phyloP scores from a whole-genome alignment of 768 basidiomycete genomes.

The Boletus tomentosulus region DNA sequence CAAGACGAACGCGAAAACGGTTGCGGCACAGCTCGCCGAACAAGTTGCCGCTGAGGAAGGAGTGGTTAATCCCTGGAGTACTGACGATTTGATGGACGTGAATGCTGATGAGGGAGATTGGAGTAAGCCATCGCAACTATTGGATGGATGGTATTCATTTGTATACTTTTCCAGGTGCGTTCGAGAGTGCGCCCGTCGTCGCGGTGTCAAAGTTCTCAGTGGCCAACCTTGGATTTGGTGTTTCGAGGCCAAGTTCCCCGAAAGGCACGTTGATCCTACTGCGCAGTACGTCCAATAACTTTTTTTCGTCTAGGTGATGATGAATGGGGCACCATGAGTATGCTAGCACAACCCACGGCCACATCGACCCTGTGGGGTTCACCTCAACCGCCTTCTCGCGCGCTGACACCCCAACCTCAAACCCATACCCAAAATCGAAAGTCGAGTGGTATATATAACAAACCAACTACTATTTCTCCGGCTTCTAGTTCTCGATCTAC shows the following conservation, averaged over 20 bases:
- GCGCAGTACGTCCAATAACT: not conserved
- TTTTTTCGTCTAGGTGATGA: slow-evolving; percentile 4
- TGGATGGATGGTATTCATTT: not conserved
- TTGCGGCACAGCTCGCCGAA: slow-evolving; percentile 57
- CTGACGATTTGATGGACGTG: slow-evolving; percentile 85
- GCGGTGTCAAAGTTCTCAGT: slow-evolving; percentile 24
- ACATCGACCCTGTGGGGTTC: slow-evolving; percentile 16
- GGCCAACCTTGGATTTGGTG: slow-evolving; percentile 25
- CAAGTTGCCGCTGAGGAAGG: slow-evolving; percentile 41
- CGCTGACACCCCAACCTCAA: slow-evolving; percentile 21
- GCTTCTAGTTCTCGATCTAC: slow-evolving; percentile 22
- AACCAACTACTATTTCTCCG: slow-evolving; percentile 6
- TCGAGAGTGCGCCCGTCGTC: slow-evolving; percentile 52
- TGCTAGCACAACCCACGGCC: not conserved
- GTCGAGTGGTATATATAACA: not conserved
- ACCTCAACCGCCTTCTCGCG: slow-evolving; percentile 13
- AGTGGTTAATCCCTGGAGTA: slow-evolving; percentile 61
- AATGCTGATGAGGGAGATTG: slow-evolving; percentile 93
- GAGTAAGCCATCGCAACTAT: slow-evolving; percentile 52
- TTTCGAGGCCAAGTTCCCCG: slow-evolving; percentile 10
- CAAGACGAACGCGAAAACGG: slow-evolving; percentile 39
- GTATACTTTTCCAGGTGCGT: slow-evolving; percentile 54
- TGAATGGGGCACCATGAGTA: slow-evolving; percentile 23
- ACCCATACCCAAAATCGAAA: slow-evolving; percentile 3
- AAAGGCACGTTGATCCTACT: slow-evolving; percentile 4